Conservation (phyloP, 1,284 basidiomycete genomes). For the Rhizoctonia solani region DNA sequence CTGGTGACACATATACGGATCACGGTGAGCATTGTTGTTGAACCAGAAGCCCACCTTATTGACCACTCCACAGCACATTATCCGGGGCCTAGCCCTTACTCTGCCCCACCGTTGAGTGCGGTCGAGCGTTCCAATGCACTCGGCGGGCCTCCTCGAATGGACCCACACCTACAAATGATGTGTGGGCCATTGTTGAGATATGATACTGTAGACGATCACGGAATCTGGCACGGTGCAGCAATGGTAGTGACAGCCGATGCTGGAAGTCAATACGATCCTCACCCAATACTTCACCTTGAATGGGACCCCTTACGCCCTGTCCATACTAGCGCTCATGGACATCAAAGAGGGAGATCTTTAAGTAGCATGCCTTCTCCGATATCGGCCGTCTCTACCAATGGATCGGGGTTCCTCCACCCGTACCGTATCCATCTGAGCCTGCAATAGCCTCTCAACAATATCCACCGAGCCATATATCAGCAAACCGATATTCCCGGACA, state of each 20-base stretch:
- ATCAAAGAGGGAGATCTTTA: slow-evolving; percentile 1
- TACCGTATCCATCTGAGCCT: background rate
- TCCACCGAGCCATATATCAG: slow-evolving; percentile 18
- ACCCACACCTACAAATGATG: slow-evolving; percentile 58
- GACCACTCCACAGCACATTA: background rate
- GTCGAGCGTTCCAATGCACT: slow-evolving; percentile 62
- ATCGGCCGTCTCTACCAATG: background rate
- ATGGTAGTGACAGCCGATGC: slow-evolving; percentile 82
- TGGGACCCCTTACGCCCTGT: slow-evolving; percentile 65
- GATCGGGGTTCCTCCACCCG: slow-evolving; percentile 5
- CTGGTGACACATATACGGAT: background rate
- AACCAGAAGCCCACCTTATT: background rate
- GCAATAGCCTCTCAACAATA: background rate
- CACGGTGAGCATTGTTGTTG: background rate
- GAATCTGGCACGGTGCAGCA: slow-evolving; percentile 86
- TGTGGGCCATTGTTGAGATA: slow-evolving; percentile 86
- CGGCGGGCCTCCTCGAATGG: slow-evolving; percentile 63
- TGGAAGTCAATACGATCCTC: slow-evolving; percentile 77
- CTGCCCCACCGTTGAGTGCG: slow-evolving; percentile 51
- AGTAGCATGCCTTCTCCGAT: slow-evolving; percentile 12
- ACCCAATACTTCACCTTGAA: slow-evolving; percentile 73
- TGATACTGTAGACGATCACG: slow-evolving; percentile 79
- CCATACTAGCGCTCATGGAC: background rate
- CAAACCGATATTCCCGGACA: slow-evolving; percentile 57
- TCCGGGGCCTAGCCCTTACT: background rate